Conservation (phyloP, 768 basidiomycete species). For the Leucocoprinus sp. region DNA sequence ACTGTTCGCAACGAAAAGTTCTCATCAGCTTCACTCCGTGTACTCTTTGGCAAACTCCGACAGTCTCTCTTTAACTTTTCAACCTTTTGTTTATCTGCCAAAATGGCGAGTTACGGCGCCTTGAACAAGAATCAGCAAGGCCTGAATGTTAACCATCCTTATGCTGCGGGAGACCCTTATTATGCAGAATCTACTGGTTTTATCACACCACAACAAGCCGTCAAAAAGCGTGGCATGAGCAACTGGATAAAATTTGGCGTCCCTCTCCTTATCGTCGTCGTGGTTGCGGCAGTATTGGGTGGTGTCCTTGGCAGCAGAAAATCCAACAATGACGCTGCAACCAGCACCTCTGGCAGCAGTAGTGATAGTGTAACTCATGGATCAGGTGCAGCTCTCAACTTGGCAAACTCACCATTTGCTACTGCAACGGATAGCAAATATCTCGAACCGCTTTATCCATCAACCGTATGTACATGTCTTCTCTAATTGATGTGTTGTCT, state of each 20-base stretch:
- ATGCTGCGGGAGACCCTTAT: slow-evolving; percentile 50
- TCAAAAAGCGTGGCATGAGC: slow-evolving; percentile 44
- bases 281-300: slow-evolving; percentile 63
- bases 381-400: slow-evolving; percentile 50
- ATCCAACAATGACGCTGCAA: slow-evolving; percentile 21
- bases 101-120: slow-evolving; percentile 8
- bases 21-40: background rate
- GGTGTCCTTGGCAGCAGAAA: slow-evolving; percentile 71
- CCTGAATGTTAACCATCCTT: slow-evolving; percentile 2
- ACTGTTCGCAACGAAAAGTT: background rate
- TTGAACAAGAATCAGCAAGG: slow-evolving; percentile 8
- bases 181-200: slow-evolving; percentile 59
- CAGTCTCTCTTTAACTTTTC: slow-evolving; percentile 6
- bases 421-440: slow-evolving; percentile 74
- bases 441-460: slow-evolving; percentile 80
- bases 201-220: slow-evolving; percentile 37
- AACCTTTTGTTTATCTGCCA: background rate
- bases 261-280: slow-evolving; percentile 55
- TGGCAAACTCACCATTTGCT: slow-evolving; percentile 58
- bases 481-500: background rate
- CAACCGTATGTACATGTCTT: slow-evolving; percentile 54
- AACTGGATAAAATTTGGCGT: slow-evolving; percentile 74
- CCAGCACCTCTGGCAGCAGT: slow-evolving; percentile 26
- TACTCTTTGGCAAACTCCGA: slow-evolving; percentile 1
- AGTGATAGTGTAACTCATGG: slow-evolving; percentile 40